Conservation (phyloP, 2,329 filamentous ascomycete genomes). For the Calonectria pauciramosa region DNA sequence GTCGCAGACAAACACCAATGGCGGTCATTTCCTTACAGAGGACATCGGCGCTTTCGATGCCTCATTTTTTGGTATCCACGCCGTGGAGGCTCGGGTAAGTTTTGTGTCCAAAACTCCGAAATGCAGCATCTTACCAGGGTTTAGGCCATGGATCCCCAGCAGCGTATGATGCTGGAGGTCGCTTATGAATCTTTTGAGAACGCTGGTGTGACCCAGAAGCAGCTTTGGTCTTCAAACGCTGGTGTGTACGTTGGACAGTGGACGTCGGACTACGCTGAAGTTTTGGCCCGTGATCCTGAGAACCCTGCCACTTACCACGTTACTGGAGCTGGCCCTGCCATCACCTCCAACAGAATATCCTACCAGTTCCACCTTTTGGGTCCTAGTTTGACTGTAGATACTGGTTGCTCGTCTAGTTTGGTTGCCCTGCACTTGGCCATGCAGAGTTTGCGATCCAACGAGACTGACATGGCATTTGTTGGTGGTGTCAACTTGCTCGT, state of each 20-base stretch:
- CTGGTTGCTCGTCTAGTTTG: conserved; percentile 64
- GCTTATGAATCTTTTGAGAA: conserved; percentile 47
- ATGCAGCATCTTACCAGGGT: background rate
- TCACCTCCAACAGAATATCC: conserved; percentile 62
- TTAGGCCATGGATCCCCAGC: conserved; percentile 47
- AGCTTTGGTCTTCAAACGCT: conserved; percentile 41
- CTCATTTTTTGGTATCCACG: conserved; percentile 41
- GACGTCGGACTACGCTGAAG: conserved; percentile 41
- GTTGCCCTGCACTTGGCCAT: conserved; percentile 61
- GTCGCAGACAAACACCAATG: conserved; percentile 30
- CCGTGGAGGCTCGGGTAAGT: conserved; percentile 32
- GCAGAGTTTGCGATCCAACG: conserved; percentile 49
- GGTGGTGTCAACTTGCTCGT: conserved; percentile 45
- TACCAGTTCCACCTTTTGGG: conserved; percentile 63
- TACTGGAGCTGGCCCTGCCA: conserved; percentile 58
- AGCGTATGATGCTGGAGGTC: conserved; percentile 43
- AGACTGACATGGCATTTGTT: conserved; percentile 47
- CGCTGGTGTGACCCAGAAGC: conserved; percentile 50
- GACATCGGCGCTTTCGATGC: conserved; percentile 45
- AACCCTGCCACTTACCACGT: conserved; percentile 62
- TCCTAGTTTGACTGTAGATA: conserved; percentile 63
- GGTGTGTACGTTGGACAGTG: conserved; percentile 49
- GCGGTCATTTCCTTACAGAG: conserved; percentile 46
- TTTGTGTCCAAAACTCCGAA: background rate
- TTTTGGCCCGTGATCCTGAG: conserved; percentile 49